Evolutionary conservation across 805 yeast genomes (phyloP), one percentile per base, ranked within the genome.

Genomic region (Ogataea dorogensis): DNA sequence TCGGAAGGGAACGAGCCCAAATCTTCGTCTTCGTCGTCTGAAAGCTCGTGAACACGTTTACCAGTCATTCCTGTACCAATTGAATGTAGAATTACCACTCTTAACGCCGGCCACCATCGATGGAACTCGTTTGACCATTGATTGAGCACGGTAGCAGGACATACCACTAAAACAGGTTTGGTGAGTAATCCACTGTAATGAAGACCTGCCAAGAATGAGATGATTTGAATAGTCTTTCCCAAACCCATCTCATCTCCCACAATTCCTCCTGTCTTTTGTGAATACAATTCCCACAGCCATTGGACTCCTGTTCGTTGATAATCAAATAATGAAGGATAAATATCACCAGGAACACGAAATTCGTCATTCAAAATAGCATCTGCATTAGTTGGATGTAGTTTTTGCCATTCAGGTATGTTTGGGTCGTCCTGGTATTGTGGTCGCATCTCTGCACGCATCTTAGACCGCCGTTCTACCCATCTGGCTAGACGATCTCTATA

Each of bases 111-210:
- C 98, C 98, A 93, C 98, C 98, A 93, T 32, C 81, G 75, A 50
- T 91, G 98, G 31, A 93, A 77, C 59, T 93, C 98, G 44, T 81
- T 82, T n/a, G 87, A 91, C 98, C 98, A 93, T 54, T 93, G 98
- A 42, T 79, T 83, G 71, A 93, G 66, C 0, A 93, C 97, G 0
- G 98, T 93, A 0, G 98, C 98, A 0, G 98, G 98, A 47, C 96
- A 94, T 0, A 93, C 96, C 26, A 93, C 70, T 22, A 93, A 54
- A 0, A 85, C 82, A 0, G 98, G 98, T 24, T 80, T 82, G 20
- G 76, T 73, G 2, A 91, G 64, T 39, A 75, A 64, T 0, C 82
- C 79, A 12, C 94, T 83, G 56, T 88, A 85, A 53, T 89, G 96
- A 24, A 93, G 66, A 0, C 95, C 93, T 0, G 98, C 97, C 7